phyloP scores from a whole-genome alignment of 2,329 filamentous ascomycete genomes.

The Xylaria hypoxylon region DNA sequence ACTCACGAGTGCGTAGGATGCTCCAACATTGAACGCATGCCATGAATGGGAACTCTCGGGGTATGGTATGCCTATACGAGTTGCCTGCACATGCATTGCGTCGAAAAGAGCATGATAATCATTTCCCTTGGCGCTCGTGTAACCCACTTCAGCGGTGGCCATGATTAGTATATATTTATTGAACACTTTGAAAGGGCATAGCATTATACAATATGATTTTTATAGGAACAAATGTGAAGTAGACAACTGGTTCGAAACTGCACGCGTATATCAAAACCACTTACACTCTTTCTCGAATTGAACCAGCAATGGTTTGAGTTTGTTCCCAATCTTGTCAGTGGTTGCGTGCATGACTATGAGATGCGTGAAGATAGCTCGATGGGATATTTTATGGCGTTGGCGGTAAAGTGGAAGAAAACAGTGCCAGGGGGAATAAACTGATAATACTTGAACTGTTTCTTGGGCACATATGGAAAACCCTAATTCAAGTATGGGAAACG shows the following conservation, averaged over 20 bases:
- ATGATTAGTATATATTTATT: not conserved
- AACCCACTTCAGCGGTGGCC: slow-evolving; percentile 11
- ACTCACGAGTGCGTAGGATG: slow-evolving; percentile 23
- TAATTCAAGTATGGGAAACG: too few species aligned
- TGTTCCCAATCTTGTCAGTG: not conserved
- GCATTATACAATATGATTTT: not conserved
- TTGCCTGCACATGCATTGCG: slow-evolving; percentile 21
- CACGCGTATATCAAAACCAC: not conserved
- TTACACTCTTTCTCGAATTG: slow-evolving; percentile 13
- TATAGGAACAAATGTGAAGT: too few species aligned
- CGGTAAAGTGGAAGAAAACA: not conserved
- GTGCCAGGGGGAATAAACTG: too few species aligned
- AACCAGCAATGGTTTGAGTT: slow-evolving; percentile 18
- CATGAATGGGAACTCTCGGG: slow-evolving; percentile 24
- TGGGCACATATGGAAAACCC: too few species aligned
- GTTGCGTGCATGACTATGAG: not conserved
- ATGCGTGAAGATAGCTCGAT: not conserved
- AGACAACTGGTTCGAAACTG: not conserved
- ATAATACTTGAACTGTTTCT: too few species aligned
- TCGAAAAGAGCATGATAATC: slow-evolving; percentile 9
- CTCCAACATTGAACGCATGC: slow-evolving; percentile 13
- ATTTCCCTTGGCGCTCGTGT: slow-evolving; percentile 4
- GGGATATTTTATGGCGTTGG: not conserved
- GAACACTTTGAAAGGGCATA: not conserved
- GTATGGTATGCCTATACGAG: slow-evolving; percentile 23